Base-by-base conservation (phyloP, 2,329 filamentous ascomycete genomes). In the Bipolaris bicolor region DNA sequence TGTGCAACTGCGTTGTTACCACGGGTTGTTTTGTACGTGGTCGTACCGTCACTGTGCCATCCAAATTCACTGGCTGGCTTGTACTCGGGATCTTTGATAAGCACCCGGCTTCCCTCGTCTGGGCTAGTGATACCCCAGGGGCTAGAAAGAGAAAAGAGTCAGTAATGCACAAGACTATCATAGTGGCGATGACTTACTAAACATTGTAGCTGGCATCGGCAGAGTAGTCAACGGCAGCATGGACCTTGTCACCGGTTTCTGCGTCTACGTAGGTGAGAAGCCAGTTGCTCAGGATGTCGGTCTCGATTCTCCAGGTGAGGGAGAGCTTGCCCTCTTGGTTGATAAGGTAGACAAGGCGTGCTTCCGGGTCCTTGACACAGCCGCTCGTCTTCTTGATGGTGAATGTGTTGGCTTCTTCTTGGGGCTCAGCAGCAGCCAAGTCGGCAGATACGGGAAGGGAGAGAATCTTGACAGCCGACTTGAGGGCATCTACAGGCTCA, bases 1-100 rank as follows among this genome's bases (percentile, higher is more conserved):
- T 87, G 84, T 0, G 83, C 82, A 41, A 84, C 81, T 40, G 67
- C 85, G 63, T 87, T 88, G 77, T 88, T 88, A 39, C 85, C 85
- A 1, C 80, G 79, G 4, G 84, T 85, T 0, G 79, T 82, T 39
- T 79, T 82, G 72, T 82, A 87, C 36, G 75, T 78, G 24, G 65
- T 76, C 5, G 63, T 69, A 5, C 84, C 84, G 40, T 82, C 79
- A 16, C 74, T 75, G 50, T 83, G 74, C 84, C 84, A 88, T 26
- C 80, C 82, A 55, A 85, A 83, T 44, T 80, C 79, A 7, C 82
- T 85, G 6, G 80, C 73, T 11, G 60, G 54, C 0, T 67, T 60
- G 57, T 82, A 77, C 75, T 80, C 84, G 0, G 84, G 85, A 61
- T 86, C 78, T 13, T 74, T 69, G 10, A 84, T 57, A 15, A 80